Evolutionary conservation across 306 rosid genomes (phyloP), one percentile per base, ranked within the genome.

Genomic region (Malus sieversii): DNA sequence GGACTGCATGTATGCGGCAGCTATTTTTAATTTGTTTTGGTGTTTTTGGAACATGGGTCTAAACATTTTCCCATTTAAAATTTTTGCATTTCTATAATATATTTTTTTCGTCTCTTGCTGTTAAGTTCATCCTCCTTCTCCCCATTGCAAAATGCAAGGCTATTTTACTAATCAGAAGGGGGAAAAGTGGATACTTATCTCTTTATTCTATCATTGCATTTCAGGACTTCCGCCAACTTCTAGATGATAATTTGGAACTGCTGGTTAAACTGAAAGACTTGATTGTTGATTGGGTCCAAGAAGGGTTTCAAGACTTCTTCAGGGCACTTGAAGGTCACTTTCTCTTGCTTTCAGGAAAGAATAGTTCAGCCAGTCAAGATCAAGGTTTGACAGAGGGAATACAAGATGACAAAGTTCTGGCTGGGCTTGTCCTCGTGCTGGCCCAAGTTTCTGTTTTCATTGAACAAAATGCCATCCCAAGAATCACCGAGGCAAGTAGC

Each of bases 281-380:
- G 66, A 87, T 88, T 66, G 75, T 84, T 77, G 91, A 92, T 82
- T 90, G 87, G 92, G 97, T 92, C 81, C 95, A 92, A 88, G 98
- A 90, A 87, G 98, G 96, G 80, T 89, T 92, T 85, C 98, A 92
- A 79, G 85, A 85, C 55, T 95, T 95, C 78, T 94, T 95, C 73
- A 72, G 81, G 86, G 85, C 84, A 69, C 93, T 95, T 82, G 93
- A 92, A 77, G 87, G 84, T 73, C 90, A 75, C 66, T 90, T 95
- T 84, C 75, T 78, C 76, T 80, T 76, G 77, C 84, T 92, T 71
- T 87, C 95, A 35, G 88, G 97, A 78, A 86, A 84, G 85, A 88
- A 79, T 69, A 84, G 62, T 83, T 74, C 88, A 38, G 86, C 82
- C 74, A 82, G 79, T 78, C 87, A 81, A 86, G 85, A 80, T 75